Conservation (phyloP, 2,329 filamentous ascomycete genomes). For the Orbilia brochopaga region DNA sequence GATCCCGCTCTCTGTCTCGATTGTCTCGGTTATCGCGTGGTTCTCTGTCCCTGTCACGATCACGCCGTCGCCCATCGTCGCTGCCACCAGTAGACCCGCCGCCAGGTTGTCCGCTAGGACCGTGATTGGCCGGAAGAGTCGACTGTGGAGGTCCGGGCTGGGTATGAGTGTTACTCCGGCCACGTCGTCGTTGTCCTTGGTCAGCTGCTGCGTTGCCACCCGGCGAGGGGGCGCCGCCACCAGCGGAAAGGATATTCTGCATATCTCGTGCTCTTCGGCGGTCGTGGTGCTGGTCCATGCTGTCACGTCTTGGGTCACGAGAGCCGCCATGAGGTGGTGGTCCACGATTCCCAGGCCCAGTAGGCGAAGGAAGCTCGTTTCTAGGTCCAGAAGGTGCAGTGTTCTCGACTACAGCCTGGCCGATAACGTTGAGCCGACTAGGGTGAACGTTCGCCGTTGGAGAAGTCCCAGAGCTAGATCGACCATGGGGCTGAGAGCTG, state of each 20-base stretch:
- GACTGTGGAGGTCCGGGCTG: slow-evolving; percentile 19
- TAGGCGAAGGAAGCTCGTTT: slow-evolving; percentile 51
- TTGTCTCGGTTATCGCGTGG: slow-evolving; percentile 21
- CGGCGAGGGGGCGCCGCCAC: slow-evolving; percentile 47
- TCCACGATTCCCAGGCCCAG: slow-evolving; percentile 51
- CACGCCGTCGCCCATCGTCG: slow-evolving; percentile 50
- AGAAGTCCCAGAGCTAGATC: slow-evolving; percentile 31
- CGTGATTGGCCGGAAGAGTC: slow-evolving; percentile 7
- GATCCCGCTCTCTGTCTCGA: slow-evolving; percentile 51
- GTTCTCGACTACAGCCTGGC: slow-evolving; percentile 28
- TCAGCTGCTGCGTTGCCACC: slow-evolving; percentile 46
- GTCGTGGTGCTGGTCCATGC: slow-evolving; percentile 53
- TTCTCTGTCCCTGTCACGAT: slow-evolving; percentile 48
- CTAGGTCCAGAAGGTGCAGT: slow-evolving; percentile 44
- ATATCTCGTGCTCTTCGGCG: slow-evolving; percentile 53
- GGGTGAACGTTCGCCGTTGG: slow-evolving; percentile 40
- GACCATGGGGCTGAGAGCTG: slow-evolving; percentile 38
- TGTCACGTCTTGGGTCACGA: slow-evolving; percentile 36
- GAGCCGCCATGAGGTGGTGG: slow-evolving; percentile 27
- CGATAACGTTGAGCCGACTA: slow-evolving; percentile 35
- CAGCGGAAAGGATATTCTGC: slow-evolving; percentile 52
- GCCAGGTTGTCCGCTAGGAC: slow-evolving; percentile 15
- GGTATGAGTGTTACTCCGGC: slow-evolving; percentile 47
- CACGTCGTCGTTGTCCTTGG: slow-evolving; percentile 44
- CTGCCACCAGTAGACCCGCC: slow-evolving; percentile 45